These are phyloP conservation scores for Vitellaria paradoxa DNA, from an alignment of 179 eudicot species.

Conservation along the genomic window DNA sequence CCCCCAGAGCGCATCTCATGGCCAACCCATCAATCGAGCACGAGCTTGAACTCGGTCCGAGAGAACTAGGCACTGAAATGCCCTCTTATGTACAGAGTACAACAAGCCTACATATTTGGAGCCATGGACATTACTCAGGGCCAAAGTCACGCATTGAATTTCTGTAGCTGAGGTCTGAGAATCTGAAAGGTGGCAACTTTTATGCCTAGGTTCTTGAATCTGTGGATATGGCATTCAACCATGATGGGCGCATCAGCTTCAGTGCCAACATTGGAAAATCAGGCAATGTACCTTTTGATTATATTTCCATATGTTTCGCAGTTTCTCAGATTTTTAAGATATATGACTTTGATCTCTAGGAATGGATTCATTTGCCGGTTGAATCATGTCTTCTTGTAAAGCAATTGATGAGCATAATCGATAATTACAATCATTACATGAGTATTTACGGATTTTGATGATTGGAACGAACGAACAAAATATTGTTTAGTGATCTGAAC, in stretches of 20 bases:
- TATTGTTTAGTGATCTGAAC: too few relatives aligned
- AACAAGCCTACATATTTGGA: neutral
- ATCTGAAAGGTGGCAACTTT: constrained; percentile 1
- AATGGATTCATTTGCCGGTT: neutral
- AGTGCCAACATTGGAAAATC: neutral
- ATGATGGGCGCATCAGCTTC: neutral
- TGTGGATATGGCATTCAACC: neutral
- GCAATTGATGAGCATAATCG: neutral
- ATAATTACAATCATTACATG: neutral
- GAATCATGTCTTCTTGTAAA: constrained; percentile 6
- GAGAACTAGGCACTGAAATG: neutral
- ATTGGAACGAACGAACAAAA: neutral
- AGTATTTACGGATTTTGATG: neutral
- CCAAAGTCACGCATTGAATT: neutral
- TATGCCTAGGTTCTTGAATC: neutral
- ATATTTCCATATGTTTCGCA: neutral
- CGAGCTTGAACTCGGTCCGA: constrained; percentile 7
- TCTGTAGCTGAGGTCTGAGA: neutral
- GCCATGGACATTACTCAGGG: neutral
- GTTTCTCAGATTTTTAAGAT: neutral
- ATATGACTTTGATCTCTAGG: neutral
- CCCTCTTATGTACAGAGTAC: neutral
- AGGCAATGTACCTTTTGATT: neutral
- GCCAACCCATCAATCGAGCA: constrained; percentile 41
- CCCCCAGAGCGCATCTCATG: constrained; percentile 60